phyloP scores from a whole-genome alignment of 768 basidiomycete genomes.

The Agaricus blazei region DNA sequence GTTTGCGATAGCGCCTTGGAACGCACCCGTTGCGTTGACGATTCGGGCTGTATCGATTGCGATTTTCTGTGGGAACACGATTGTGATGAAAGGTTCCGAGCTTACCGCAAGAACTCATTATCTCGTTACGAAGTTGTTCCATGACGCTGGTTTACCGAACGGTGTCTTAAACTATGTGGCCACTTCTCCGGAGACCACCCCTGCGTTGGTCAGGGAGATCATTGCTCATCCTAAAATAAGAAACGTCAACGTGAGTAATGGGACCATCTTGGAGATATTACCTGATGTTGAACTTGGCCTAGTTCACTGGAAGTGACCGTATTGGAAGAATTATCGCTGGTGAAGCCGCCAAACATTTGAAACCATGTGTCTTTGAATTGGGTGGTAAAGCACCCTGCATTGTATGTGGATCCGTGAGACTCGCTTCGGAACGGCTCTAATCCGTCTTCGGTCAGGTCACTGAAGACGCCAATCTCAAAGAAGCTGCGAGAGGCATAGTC shows the following conservation, averaged over 20 bases:
- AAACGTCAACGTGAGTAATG: slow-evolving; percentile 42
- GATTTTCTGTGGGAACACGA: slow-evolving; percentile 52
- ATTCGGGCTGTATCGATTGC: slow-evolving; percentile 41
- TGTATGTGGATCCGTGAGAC: slow-evolving; percentile 24
- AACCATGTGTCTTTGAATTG: slow-evolving; percentile 51
- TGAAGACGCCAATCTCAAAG: slow-evolving; percentile 45
- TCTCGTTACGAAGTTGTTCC: slow-evolving; percentile 40
- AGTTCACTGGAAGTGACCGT: slow-evolving; percentile 55
- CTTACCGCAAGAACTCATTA: slow-evolving; percentile 42
- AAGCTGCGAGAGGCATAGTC: slow-evolving; percentile 47
- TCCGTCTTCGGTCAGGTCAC: slow-evolving; percentile 32
- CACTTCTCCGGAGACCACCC: slow-evolving; percentile 37
- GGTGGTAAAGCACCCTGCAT: slow-evolving; percentile 51
- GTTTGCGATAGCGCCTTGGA: slow-evolving; percentile 53
- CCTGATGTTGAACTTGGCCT: neutral
- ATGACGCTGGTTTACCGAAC: slow-evolving; percentile 55
- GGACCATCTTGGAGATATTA: neutral
- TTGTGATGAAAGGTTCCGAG: slow-evolving; percentile 50
- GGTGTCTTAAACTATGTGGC: slow-evolving; percentile 56
- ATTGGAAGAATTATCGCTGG: slow-evolving; percentile 50
- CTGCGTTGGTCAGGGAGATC: slow-evolving; percentile 40
- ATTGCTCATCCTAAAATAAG: slow-evolving; percentile 50
- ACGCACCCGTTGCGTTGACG: slow-evolving; percentile 41
- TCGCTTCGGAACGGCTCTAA: neutral
- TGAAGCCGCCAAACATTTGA: slow-evolving; percentile 51